Evolutionary conservation across 495 filamentous ascomycete species (phyloP).

Genomic region (Penicillium argentinense): DNA sequence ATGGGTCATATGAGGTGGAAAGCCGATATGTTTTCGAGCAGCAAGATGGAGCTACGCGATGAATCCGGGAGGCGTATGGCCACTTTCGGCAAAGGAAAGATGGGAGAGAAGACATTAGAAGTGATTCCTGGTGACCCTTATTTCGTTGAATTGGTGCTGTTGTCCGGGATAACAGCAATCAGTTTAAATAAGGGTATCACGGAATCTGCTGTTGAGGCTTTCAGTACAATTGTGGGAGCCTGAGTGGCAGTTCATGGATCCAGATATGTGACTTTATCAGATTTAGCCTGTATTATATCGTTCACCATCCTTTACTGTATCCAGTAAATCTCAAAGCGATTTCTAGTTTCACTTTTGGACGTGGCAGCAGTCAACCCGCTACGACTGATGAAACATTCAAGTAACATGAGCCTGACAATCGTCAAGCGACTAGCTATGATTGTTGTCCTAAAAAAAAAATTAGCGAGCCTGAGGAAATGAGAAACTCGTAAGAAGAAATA

Average conservation of each 20-base stretch:
- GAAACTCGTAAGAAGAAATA: too few species aligned
- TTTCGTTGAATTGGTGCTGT: neutral
- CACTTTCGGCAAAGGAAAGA: neutral
- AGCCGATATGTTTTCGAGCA: neutral
- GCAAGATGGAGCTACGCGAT: neutral
- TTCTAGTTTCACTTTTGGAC: too few species aligned
- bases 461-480: too few species aligned
- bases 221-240: neutral
- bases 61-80: neutral
- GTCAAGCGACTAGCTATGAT: too few species aligned
- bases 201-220: neutral
- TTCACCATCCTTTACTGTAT: too few species aligned
- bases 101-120: neutral
- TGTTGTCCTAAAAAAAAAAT: too few species aligned
- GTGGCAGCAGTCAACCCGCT: too few species aligned
- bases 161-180: neutral
- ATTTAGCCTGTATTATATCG: too few species aligned
- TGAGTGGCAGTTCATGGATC: neutral
- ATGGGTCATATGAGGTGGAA: neutral
- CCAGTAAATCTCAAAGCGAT: too few species aligned
- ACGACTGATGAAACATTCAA: too few species aligned
- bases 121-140: neutral
- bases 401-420: too few species aligned
- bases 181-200: neutral
- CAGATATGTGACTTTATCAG: too few species aligned